Evolutionary conservation across 805 yeast genomes (phyloP).

Genomic region (Starmerella vitae): DNA sequence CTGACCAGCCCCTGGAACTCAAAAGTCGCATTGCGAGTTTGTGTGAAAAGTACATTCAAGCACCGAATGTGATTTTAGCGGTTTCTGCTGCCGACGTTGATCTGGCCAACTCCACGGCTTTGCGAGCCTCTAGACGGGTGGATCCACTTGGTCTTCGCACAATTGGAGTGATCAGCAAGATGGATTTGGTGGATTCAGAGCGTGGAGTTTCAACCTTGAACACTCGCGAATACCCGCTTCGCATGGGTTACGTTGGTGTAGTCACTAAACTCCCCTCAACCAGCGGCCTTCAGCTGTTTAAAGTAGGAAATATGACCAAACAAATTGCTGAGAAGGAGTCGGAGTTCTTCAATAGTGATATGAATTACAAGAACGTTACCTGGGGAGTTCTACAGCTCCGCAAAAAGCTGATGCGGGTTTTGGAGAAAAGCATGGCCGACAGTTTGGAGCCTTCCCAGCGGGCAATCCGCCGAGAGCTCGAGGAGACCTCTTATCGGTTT

Average conservation of each 20-base stretch:
- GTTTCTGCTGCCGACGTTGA: constrained; percentile 98
- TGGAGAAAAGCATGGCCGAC: constrained; percentile 82
- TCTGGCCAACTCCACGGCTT: constrained; percentile 87
- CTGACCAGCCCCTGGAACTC: constrained; percentile 81
- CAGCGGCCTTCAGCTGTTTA: background rate
- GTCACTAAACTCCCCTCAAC: constrained; percentile 60
- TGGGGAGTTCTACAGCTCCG: constrained; percentile 67
- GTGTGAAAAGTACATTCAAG: constrained; percentile 74
- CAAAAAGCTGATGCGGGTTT: constrained; percentile 66
- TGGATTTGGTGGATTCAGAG: constrained; percentile 75
- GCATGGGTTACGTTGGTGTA: constrained; percentile 98
- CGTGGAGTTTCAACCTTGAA: constrained; percentile 53
- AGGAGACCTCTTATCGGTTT: constrained; percentile 81
- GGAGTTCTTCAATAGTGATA: constrained; percentile 47
- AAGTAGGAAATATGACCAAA: constrained; percentile 39
- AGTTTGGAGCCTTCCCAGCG: constrained; percentile 78
- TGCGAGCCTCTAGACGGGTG: constrained; percentile 73
- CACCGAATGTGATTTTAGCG: constrained; percentile 89
- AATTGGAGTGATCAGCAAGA: constrained; percentile 86
- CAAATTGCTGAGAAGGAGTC: constrained; percentile 34
- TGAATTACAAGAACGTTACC: constrained; percentile 44
- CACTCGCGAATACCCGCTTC: constrained; percentile 75
- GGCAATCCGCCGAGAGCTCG: constrained; percentile 78
- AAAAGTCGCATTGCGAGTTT: constrained; percentile 64
- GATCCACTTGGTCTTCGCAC: constrained; percentile 95